phyloP scores from a whole-genome alignment of 768 basidiomycete genomes.

The Neoboletus magnificus region DNA sequence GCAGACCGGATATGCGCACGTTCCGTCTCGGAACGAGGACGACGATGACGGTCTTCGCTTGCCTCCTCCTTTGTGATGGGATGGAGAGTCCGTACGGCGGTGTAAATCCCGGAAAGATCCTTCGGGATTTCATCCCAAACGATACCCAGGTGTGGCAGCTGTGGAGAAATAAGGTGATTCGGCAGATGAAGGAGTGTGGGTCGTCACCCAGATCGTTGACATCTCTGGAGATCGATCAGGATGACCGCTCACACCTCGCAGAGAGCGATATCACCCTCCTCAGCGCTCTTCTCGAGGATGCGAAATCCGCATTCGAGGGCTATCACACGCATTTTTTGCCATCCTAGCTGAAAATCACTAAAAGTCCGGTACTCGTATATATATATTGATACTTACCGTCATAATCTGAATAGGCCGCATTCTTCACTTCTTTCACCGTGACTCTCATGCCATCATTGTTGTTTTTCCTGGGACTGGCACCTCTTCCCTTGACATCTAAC shows the following conservation, averaged over 20 bases:
- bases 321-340: conserved; percentile 6
- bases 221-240: neutral
- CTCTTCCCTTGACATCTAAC: neutral
- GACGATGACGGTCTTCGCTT: conserved; percentile 23
- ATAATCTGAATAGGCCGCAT: neutral
- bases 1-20: conserved; percentile 13
- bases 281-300: conserved; percentile 16
- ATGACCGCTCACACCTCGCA: conserved; percentile 8
- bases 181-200: conserved; percentile 12
- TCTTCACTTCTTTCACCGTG: neutral
- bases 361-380: neutral
- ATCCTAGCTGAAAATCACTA: neutral
- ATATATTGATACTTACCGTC: neutral
- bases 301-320: conserved; percentile 18
- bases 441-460: neutral
- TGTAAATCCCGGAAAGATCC: conserved; percentile 13
- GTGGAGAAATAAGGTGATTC: conserved; percentile 24
- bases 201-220: neutral
- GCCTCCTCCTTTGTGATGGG: conserved; percentile 24
- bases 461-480: neutral
- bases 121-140: conserved; percentile 22
- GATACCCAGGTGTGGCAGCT: conserved; percentile 23
- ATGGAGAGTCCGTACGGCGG: conserved; percentile 14
- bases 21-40: conserved; percentile 24
- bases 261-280: conserved; percentile 13